Conservation (phyloP, 2,329 filamentous ascomycete genomes). For the Rutstroemia sp. region DNA sequence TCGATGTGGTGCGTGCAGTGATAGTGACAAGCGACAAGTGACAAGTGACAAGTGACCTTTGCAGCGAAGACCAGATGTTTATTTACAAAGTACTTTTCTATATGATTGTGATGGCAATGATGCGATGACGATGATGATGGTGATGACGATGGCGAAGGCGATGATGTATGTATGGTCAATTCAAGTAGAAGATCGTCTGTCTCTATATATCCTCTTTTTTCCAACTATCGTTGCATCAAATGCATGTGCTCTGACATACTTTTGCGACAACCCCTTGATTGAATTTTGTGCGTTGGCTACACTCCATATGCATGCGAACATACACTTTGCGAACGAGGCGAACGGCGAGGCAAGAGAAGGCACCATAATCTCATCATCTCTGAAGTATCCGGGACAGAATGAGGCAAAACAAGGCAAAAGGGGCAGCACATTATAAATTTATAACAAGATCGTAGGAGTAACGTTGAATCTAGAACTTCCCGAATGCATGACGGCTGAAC, state of each 20-base stretch:
- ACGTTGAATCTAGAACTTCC: too few species aligned
- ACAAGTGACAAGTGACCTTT: not conserved
- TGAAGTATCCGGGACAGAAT: not conserved
- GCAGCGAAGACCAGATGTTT: too few species aligned
- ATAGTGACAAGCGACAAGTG: not conserved
- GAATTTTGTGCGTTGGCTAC: slow-evolving; percentile 4
- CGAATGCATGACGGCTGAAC: too few species aligned
- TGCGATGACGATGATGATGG: too few species aligned
- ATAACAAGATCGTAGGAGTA: not conserved
- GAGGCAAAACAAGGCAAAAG: not conserved
- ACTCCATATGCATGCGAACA: not conserved
- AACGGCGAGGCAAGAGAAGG: slow-evolving; percentile 1
- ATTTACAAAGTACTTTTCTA: not conserved
- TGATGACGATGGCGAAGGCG: too few species aligned
- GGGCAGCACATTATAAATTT: not conserved
- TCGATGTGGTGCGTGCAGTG: too few species aligned
- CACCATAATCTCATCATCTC: not conserved
- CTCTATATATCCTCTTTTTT: not conserved
- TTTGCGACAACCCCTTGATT: not conserved
- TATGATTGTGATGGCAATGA: not conserved
- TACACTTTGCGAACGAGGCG: slow-evolving; percentile 2
- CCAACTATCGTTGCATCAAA: not conserved
- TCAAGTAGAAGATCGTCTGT: not conserved
- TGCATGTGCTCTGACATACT: not conserved
- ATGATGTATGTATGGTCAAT: not conserved